Evolutionary conservation across 1,284 basidiomycete species (phyloP).

Genomic region (Gomphus sp.): DNA sequence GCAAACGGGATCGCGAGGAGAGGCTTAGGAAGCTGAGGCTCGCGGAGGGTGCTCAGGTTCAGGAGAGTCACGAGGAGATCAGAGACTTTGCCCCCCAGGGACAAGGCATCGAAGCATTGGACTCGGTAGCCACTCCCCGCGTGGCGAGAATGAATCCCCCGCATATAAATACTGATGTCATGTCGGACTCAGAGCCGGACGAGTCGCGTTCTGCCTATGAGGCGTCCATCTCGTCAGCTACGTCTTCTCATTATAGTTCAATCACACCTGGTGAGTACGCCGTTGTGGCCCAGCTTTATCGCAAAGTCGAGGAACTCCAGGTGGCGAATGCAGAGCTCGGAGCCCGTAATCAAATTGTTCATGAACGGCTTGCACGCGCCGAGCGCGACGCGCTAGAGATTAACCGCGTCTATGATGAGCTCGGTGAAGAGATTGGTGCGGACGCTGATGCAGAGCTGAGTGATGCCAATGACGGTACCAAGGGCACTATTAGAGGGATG

Average conservation of each 20-base stretch:
- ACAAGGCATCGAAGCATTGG: background rate
- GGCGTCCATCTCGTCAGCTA: background rate
- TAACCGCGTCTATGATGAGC: slow-evolving; percentile 58
- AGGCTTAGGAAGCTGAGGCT: slow-evolving; percentile 35
- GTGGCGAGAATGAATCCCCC: background rate
- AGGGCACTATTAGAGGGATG: background rate
- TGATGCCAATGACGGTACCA: background rate
- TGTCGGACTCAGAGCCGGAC: background rate
- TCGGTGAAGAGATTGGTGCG: slow-evolving; percentile 20
- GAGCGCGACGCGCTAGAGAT: slow-evolving; percentile 65
- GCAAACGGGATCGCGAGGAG: slow-evolving; percentile 47
- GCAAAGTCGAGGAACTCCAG: slow-evolving; percentile 75
- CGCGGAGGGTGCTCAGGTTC: slow-evolving; percentile 25
- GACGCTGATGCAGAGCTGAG: slow-evolving; percentile 5
- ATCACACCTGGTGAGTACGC: slow-evolving; percentile 32
- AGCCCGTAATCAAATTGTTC: slow-evolving; percentile 55
- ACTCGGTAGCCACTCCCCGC: background rate
- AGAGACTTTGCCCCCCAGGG: slow-evolving; percentile 58
- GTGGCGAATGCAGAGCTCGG: slow-evolving; percentile 64
- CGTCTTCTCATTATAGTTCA: slow-evolving; percentile 1
- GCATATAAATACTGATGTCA: background rate
- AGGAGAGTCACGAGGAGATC: slow-evolving; percentile 23
- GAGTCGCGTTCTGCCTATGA: background rate
- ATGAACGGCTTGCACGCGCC: slow-evolving; percentile 51
- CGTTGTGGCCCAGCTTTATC: slow-evolving; percentile 60